phyloP scores from a whole-genome alignment of 352 stramenopile genomes.

The Globisporangium takayamanum region DNA sequence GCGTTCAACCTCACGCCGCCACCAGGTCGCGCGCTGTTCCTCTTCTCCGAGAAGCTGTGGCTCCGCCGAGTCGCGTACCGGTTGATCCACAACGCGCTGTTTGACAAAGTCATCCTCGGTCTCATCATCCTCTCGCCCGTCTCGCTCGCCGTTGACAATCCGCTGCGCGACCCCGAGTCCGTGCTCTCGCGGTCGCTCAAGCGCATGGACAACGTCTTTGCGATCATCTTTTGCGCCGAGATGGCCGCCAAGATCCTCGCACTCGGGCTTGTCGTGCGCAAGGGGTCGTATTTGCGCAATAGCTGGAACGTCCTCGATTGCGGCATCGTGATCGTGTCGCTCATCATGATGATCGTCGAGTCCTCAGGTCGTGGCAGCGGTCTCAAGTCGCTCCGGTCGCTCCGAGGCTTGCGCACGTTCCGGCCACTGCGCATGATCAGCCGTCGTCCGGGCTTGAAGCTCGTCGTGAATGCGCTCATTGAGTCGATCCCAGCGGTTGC shows the following conservation, averaged over 20 bases:
- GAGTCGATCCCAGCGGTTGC: conserved; percentile 85
- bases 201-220: conserved; percentile 67
- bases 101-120: conserved; percentile 74
- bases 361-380: conserved; percentile 30
- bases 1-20: conserved; percentile 14
- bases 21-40: conserved; percentile 28
- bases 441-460: conserved; percentile 70
- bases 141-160: conserved; percentile 83
- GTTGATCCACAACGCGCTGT: conserved; percentile 58
- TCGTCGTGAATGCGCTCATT: conserved; percentile 90
- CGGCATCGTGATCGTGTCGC: conserved; percentile 79
- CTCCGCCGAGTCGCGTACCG: conserved; percentile 30
- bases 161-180: conserved; percentile 53
- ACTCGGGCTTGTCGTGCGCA: conserved; percentile 61
- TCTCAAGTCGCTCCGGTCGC: conserved; percentile 73
- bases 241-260: conserved; percentile 89
- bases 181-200: conserved; percentile 34
- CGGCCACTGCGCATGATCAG: conserved; percentile 90
- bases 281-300: conserved; percentile 73
- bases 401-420: conserved; percentile 83
- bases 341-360: conserved; percentile 60
- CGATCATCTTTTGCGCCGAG: conserved; percentile 80
- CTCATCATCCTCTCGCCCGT: conserved; percentile 85
- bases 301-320: conserved; percentile 90
- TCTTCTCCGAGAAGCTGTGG: conserved; percentile 41